Evolutionary conservation across 2,329 filamentous ascomycete genomes (phyloP), one percentile per base, ranked within the genome.

Genomic region (Tolypocladium capitatum): DNA sequence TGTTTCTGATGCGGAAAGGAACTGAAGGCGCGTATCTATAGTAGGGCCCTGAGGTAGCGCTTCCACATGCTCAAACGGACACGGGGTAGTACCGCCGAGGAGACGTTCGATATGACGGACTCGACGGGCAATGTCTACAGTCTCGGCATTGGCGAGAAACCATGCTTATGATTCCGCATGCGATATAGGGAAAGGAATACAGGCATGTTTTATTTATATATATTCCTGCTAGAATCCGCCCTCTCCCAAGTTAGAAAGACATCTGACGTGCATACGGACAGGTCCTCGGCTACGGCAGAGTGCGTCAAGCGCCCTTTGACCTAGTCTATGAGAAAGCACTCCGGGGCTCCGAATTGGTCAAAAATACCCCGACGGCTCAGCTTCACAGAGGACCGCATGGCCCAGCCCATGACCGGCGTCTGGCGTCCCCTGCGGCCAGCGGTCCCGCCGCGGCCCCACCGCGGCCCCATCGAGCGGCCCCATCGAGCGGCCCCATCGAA

Each of bases 101-200:
- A 84, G 58, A 64, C 60, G 1, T 66, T 84, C 43, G 68, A 78
- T 49, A 66, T 84, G 51, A 76, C 80, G 0, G 81, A 81, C 1
- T 76, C 76, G 10, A 84, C 79, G 1, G 81, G 80, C 16, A 84
- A 84, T 52, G 68, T 84, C 49, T 84, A 85, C 60, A 74, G 63
- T 0, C 71, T 84, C 31, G 63, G 63, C 32, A 72, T 84, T 46
- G 64, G 65, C 3, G 67, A 67, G n/a, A 55, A 68, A 18, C 75
- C 78, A 0, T 63, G n/a, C 55, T 0, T 83, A 80, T 58, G 66
- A 70, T 44, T 51, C 77, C 78, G 1, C 71, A 81, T 48, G 71
- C 69, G 1, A 54, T 50, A 27, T 68, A 68, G 32, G 75, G 76
- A 0, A 70, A 76, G 31, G 76, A 81, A 51, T 83, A 81, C 71